Conservation (phyloP, 495 filamentous ascomycete genomes). For the Hypoxylon intermedium region DNA sequence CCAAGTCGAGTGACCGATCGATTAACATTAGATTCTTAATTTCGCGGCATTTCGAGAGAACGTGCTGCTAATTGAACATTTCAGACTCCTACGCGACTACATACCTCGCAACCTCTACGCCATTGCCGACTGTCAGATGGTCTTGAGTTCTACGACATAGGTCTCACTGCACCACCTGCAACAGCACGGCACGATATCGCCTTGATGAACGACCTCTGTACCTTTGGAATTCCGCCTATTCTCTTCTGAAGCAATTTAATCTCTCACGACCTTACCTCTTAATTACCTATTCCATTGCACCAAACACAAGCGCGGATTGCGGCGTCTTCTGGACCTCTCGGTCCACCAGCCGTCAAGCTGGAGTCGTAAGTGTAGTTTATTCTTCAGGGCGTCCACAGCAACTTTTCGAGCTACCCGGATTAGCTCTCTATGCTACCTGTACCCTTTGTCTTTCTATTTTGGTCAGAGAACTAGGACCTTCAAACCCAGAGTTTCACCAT, state of each 20-base stretch:
- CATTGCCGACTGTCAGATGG: slow-evolving; percentile 26
- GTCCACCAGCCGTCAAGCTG: slow-evolving; percentile 47
- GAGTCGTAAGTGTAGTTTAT: slow-evolving; percentile 41
- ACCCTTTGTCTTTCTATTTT: neutral
- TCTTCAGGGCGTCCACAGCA: neutral
- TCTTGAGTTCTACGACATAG: slow-evolving; percentile 33
- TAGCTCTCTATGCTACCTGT: neutral
- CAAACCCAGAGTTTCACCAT: slow-evolving; percentile 1
- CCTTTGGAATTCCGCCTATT: slow-evolving; percentile 15
- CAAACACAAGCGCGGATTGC: slow-evolving; percentile 30
- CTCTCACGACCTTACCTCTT: slow-evolving; percentile 22
- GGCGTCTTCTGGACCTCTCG: slow-evolving; percentile 36
- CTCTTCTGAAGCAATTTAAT: slow-evolving; percentile 14
- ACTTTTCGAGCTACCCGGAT: neutral
- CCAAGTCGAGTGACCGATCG: slow-evolving; percentile 12
- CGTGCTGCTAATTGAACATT: slow-evolving; percentile 22
- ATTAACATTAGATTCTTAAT: slow-evolving; percentile 8
- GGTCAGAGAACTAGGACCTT: neutral
- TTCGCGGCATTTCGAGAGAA: slow-evolving; percentile 9
- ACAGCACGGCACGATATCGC: slow-evolving; percentile 27
- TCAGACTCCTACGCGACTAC: slow-evolving; percentile 18
- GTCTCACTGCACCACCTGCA: slow-evolving; percentile 29
- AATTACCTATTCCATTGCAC: slow-evolving; percentile 30
- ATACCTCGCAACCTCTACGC: neutral
- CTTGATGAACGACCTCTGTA: slow-evolving; percentile 26